Base-by-base conservation (phyloP, 2,329 filamentous ascomycete genomes). In the Periconia digitata region DNA sequence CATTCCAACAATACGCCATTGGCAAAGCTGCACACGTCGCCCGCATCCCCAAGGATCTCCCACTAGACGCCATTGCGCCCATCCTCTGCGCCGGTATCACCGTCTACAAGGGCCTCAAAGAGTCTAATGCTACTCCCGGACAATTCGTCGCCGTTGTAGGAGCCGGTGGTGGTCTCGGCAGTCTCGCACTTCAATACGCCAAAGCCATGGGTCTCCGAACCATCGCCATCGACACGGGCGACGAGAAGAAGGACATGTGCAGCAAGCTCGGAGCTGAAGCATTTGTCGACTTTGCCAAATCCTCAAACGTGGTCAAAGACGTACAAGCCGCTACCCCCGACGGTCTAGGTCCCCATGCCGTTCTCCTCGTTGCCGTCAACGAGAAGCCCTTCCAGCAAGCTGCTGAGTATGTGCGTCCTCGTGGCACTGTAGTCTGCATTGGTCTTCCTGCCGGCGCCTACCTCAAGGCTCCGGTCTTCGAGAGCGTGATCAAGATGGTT, bases 371-470 rank as follows among this genome's bases (percentile, higher is more conserved):
- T 51, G 92, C 92, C 53, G 91, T 90, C 44, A 83, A 79, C 62
- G 92, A 96, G 81, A 90, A 87, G 79, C 92, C 92, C 45, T 96
- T 96, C 85, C 90, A 96, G 77, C 92, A 96, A 77, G 92, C 92
- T 36, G 85, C 89, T 40, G 85, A 81, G 73, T 96, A 96, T 74
- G 86, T 96, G 54, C 88, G 92, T 51, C 82, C 90, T 47, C 84
- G 85, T 51, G 92, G 92, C 50, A 82, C 84, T 34, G 88, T 96
- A 66, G 83, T 96, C 54, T 92, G 89, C 74, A 94, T 97, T 64
- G 92, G 92, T 66, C 79, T 96, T 21, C 92, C 92, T 5, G 86
- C 89, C 32, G 80, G 85, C 55, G 67, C 92, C 2, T 88, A 80
- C 73, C 81, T 96, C 56, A 83, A 82, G 60, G 91, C 92, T 1